Conservation (phyloP, 176 grass and related monocot genomes). For the Luzula sylvatica region DNA sequence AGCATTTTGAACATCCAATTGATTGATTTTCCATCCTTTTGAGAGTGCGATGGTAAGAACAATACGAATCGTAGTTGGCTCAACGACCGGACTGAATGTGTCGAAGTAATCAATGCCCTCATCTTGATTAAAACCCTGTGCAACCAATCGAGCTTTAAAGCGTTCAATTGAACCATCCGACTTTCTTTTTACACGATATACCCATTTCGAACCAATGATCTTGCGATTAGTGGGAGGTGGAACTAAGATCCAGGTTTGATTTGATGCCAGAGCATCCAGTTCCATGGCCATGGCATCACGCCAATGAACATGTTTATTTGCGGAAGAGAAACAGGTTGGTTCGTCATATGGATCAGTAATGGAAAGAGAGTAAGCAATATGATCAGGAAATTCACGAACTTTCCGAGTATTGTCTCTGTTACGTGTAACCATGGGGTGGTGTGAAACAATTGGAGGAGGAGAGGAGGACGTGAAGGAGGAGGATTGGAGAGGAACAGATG, state of each 20-base stretch:
- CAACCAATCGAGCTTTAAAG: no score
- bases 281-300: not conserved
- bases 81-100: no score
- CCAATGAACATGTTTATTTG: not conserved
- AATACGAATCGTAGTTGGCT: no score
- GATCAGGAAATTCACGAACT: not conserved
- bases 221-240: not conserved
- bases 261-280: not conserved
- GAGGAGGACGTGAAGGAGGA: not conserved
- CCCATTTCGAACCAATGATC: no score
- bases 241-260: not conserved
- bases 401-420: not conserved
- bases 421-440: not conserved
- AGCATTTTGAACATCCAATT: no score
- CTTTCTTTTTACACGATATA: not conserved
- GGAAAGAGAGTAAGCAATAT: not conserved
- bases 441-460: not conserved
- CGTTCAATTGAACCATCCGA: no score
- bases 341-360: not conserved
- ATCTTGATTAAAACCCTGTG: no score
- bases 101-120: no score
- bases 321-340: not conserved
- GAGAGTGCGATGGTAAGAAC: no score
- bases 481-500: no score
- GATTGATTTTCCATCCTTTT: no score